These are phyloP conservation scores for Penicillium corylophilum DNA, from an alignment of 2,329 filamentous ascomycete species.

Conservation along the genomic window DNA sequence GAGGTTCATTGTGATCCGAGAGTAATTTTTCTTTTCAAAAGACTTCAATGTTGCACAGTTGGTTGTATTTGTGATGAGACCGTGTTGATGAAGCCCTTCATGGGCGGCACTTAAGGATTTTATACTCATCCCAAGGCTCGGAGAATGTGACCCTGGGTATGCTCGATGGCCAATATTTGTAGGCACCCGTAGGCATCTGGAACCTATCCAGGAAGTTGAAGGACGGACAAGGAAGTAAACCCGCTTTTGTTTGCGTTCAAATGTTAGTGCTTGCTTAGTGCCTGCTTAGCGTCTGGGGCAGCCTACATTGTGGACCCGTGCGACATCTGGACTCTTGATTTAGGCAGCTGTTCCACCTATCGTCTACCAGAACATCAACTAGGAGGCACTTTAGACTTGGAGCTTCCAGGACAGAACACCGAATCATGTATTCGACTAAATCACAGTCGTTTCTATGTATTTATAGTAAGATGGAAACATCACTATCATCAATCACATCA, in stretches of 20 bases:
- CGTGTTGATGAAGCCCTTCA: background rate
- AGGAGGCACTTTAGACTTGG: background rate
- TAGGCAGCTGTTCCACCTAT: background rate
- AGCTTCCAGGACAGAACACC: background rate
- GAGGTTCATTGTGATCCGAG: too few relatives aligned
- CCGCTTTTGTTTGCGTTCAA: background rate
- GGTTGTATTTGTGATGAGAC: too few relatives aligned
- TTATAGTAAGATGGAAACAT: background rate
- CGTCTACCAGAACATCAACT: background rate
- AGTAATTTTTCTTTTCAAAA: too few relatives aligned
- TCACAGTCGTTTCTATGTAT: background rate
- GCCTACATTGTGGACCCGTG: background rate
- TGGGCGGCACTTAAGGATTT: background rate
- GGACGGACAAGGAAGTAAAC: background rate
- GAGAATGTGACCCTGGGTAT: background rate
- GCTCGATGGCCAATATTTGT: background rate
- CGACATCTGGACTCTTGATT: background rate
- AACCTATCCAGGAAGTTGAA: background rate
- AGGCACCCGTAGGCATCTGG: background rate
- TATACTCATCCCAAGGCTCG: background rate
- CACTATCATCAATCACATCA: constrained; percentile 20
- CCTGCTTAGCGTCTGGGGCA: background rate
- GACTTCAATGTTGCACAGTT: too few relatives aligned
- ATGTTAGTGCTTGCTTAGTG: too few relatives aligned
- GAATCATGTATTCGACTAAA: background rate